Evolutionary conservation across 345 rosid genomes (phyloP).

Genomic region (Populus alba): DNA sequence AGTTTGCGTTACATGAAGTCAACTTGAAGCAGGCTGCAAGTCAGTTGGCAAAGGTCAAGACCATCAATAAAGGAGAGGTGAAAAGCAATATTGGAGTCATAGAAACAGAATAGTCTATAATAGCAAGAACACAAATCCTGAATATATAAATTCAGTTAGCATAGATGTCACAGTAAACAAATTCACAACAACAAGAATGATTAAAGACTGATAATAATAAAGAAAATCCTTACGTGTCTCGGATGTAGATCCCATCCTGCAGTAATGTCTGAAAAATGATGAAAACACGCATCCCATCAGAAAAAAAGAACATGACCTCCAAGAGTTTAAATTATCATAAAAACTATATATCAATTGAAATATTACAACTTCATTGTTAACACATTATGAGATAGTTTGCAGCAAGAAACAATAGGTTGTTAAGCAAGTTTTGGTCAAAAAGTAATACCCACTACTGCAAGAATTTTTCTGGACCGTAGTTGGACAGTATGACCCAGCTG

Average conservation of each 20-base stretch:
- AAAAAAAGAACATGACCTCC: conserved; percentile 3
- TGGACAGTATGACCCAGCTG: conserved; percentile 86
- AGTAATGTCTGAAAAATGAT: conserved; percentile 61
- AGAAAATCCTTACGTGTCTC: conserved; percentile 50
- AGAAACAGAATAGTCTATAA: not conserved
- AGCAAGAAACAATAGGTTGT: not conserved
- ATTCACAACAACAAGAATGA: not conserved
- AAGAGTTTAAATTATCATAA: conserved; percentile 11
- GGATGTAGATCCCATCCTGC: conserved; percentile 67
- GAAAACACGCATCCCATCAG: conserved; percentile 21
- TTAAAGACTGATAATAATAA: not conserved
- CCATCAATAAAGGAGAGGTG: not conserved
- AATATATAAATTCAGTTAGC: not conserved
- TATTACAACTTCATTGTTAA: not conserved
- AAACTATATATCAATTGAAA: not conserved
- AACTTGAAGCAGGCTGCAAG: conserved; percentile 78
- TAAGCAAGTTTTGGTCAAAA: not conserved
- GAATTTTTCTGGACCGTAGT: conserved; percentile 48
- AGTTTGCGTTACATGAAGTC: conserved; percentile 60
- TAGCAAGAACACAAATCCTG: not conserved
- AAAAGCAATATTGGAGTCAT: not conserved
- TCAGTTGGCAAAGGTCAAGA: not conserved
- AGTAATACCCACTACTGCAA: conserved; percentile 84
- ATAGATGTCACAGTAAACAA: not conserved
- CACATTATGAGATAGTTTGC: not conserved